These are phyloP conservation scores for Neonectria faginata DNA, from an alignment of 2,329 filamentous ascomycete species.

Conservation along the genomic window DNA sequence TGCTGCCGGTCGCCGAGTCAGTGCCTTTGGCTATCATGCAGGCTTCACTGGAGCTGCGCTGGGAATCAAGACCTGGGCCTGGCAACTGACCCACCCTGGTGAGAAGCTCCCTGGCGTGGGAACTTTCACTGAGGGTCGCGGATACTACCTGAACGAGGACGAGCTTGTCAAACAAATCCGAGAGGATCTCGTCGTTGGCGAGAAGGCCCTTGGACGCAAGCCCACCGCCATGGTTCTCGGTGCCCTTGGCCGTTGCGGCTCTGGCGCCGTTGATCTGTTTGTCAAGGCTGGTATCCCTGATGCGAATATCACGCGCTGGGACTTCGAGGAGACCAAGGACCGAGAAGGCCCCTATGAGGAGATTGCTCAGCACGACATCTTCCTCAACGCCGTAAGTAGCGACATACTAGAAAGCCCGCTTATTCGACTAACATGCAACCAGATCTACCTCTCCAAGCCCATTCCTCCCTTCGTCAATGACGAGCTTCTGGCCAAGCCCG, in stretches of 20 bases:
- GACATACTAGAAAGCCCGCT: background rate
- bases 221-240: conserved; percentile 88
- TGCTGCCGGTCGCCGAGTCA: conserved; percentile 79
- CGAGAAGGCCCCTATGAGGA: conserved; percentile 80
- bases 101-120: conserved; percentile 68
- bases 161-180: conserved; percentile 59
- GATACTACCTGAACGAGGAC: conserved; percentile 77
- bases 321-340: conserved; percentile 80
- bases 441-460: conserved; percentile 79
- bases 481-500: conserved; percentile 71
- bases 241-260: conserved; percentile 84
- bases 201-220: conserved; percentile 74
- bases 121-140: conserved; percentile 59
- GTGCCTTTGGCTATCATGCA: conserved; percentile 79
- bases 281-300: conserved; percentile 71
- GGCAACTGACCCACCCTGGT: conserved; percentile 79
- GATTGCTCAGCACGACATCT: conserved; percentile 80
- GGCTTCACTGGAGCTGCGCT: conserved; percentile 81
- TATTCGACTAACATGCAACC: conserved; percentile 11
- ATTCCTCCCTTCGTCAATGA: conserved; percentile 85
- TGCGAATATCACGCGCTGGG: conserved; percentile 67
- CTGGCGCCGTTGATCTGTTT: conserved; percentile 85
- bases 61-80: conserved; percentile 84
- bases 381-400: conserved; percentile 72
- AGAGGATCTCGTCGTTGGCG: conserved; percentile 71